Evolutionary conservation across 2,329 filamentous ascomycete species (phyloP).

Genomic region (Microcyclospora pomicola): DNA sequence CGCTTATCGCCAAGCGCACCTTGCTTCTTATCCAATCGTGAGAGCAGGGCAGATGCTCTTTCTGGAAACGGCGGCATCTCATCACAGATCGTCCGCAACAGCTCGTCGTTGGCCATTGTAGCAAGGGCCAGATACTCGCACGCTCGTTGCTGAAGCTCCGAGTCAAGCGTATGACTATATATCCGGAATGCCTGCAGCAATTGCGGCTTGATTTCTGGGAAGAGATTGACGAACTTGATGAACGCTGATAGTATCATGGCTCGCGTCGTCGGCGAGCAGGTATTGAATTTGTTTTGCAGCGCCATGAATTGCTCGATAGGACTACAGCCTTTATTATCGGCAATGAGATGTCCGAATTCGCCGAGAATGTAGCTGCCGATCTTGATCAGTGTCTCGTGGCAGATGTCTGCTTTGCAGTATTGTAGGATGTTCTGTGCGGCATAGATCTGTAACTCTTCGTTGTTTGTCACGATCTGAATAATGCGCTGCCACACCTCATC

Average conservation of each 20-base stretch:
- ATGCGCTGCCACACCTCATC: conserved; percentile 99
- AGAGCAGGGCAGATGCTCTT: conserved; percentile 78
- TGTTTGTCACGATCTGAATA: conserved; percentile 97
- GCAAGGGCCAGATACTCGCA: conserved; percentile 88
- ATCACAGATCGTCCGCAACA: conserved; percentile 85
- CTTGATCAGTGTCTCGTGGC: conserved; percentile 93
- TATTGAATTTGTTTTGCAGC: conserved; percentile 76
- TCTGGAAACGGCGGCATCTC: conserved; percentile 99
- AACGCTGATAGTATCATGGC: conserved; percentile 93
- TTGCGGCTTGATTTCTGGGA: conserved; percentile 95
- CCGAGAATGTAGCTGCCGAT: conserved; percentile 93
- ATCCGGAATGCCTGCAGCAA: conserved; percentile 78
- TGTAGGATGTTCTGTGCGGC: conserved; percentile 85
- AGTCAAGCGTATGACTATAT: conserved; percentile 89
- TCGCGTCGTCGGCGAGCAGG: conserved; percentile 75
- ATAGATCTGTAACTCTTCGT: conserved; percentile 94
- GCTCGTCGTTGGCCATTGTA: conserved; percentile 73
- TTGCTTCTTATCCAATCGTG: conserved; percentile 86
- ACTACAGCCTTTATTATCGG: conserved; percentile 80
- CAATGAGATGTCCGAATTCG: conserved; percentile 93
- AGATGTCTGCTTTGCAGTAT: conserved; percentile 84
- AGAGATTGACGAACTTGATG: conserved; percentile 94
- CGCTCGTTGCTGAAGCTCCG: conserved; percentile 87
- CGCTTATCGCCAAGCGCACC: conserved; percentile 77
- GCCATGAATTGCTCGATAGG: conserved; percentile 96